Percentiles rank a stretch among this genome's conserved stretches.
These are phyloP conservation scores for Magnaporthiopsis poae DNA, from an alignment of 2,329 filamentous ascomycete species.

Conservation along the genomic window DNA sequence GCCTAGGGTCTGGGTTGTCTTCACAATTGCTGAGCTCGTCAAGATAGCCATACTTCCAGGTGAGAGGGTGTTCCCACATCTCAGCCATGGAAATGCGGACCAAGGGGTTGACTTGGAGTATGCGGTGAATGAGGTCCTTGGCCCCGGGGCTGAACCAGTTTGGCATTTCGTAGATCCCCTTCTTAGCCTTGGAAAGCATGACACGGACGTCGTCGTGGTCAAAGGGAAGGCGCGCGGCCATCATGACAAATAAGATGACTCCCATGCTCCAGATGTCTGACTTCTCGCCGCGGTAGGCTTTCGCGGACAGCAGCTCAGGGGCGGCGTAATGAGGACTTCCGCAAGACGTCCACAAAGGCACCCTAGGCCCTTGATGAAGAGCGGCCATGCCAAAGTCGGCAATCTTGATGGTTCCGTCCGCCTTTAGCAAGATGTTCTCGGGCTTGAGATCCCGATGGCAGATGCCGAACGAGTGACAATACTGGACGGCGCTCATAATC, in stretches of 20 bases:
- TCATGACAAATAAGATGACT: constrained; percentile 78
- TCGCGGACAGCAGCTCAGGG: constrained; percentile 74
- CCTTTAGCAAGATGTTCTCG: constrained; percentile 85
- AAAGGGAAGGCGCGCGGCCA: constrained; percentile 78
- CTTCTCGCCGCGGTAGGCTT: constrained; percentile 70
- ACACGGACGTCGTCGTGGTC: constrained; percentile 53
- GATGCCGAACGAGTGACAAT: constrained; percentile 89
- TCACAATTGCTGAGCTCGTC: constrained; percentile 52
- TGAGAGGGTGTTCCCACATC: constrained; percentile 79
- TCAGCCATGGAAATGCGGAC: constrained; percentile 68
- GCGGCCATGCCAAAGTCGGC: constrained; percentile 98
- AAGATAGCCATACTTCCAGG: constrained; percentile 72
- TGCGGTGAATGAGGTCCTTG: constrained; percentile 65
- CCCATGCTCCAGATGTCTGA: constrained; percentile 94
- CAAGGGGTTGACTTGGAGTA: constrained; percentile 69
- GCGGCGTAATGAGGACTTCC: constrained; percentile 95
- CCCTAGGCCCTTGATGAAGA: constrained; percentile 67
- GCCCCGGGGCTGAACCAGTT: constrained; percentile 56
- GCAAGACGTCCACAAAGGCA: constrained; percentile 78
- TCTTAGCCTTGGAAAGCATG: constrained; percentile 53
- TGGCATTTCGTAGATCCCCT: constrained; percentile 53
- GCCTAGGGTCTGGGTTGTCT: not conserved
- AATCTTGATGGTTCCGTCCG: constrained; percentile 71
- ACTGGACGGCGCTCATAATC: constrained; percentile 82
- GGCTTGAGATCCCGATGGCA: constrained; percentile 94